Base-by-base conservation (phyloP, 345 rosid genomes). In the Lepidium aucheri region DNA sequence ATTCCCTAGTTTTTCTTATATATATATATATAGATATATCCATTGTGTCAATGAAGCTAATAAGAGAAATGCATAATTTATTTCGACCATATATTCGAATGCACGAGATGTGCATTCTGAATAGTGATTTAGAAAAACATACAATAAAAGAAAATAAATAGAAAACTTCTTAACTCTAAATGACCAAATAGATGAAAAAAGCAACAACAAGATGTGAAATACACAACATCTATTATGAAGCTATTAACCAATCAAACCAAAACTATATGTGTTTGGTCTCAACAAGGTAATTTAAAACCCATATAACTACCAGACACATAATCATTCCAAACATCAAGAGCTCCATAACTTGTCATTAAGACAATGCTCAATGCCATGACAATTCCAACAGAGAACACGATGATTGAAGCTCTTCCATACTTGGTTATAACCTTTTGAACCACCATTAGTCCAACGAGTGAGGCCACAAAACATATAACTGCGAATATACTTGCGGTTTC, bases 221-320 rank as follows among this genome's bases (percentile, higher is more conserved):
- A 58, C 0, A 66, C 50, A n/a, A n/a, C 50, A 22, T 65, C 33
- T 64, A 35, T 35, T 43, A 13, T 49, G 18, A 39, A 53, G 30
- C 41, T n/a, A 8, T 22, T 42, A 61, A 43, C 38, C 70, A 77
- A 72, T 63, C 54, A 60, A 54, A 33, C 43, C 53, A 63, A 63
- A 55, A 72, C 59, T 18, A 63, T 72, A 3, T 0, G 49, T 41
- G 28, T 39, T 55, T 41, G 18, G 49, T 62, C 74, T 84, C 70
- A 85, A 67, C 96, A 87, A 24, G 89, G 91, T n/a, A 65, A 51
- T 69, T 79, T 88, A 73, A 88, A 88, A 32, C 96, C 85, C 93
- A 85, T 86, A 28, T 80, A 69, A 16, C 54, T 68, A 53, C 93
- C 91, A 7, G 85, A 82, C 15, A 30, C 32, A 28, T 74, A 83